Conservation (phyloP, 1,284 basidiomycete genomes). For the Moniliophthora roreri region DNA sequence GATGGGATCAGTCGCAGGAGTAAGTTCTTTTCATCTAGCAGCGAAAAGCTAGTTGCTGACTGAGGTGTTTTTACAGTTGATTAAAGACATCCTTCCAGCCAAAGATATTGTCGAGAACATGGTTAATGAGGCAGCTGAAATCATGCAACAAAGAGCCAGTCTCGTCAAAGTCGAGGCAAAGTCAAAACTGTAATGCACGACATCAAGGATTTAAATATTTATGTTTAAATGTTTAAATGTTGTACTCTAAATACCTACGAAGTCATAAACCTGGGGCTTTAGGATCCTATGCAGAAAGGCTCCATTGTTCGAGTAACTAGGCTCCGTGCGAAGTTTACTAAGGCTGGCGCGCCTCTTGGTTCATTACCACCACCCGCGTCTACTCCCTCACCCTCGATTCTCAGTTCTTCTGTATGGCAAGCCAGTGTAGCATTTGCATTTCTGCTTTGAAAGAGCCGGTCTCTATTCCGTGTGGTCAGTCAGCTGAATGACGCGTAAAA, state of each 20-base stretch:
- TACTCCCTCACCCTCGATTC: neutral
- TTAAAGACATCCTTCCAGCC: constrained; percentile 60
- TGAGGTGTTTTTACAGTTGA: constrained; percentile 30
- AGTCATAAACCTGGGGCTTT: too few species aligned
- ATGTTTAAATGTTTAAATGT: neutral
- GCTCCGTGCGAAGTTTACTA: too few species aligned
- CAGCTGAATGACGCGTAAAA: neutral
- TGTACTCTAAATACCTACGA: neutral
- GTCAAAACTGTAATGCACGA: constrained; percentile 18
- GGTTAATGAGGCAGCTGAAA: constrained; percentile 52
- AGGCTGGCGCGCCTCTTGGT: too few species aligned
- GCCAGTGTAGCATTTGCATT: constrained; percentile 15
- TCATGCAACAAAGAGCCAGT: constrained; percentile 37
- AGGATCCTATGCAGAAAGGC: too few species aligned
- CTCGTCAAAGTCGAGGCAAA: constrained; percentile 33
- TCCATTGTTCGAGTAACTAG: too few species aligned
- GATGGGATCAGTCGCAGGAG: constrained; percentile 20
- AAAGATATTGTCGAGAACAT: constrained; percentile 69
- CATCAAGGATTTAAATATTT: neutral
- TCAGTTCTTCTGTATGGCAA: constrained; percentile 6
- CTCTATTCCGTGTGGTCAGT: constrained; percentile 17
- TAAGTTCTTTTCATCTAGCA: neutral
- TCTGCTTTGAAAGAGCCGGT: constrained; percentile 13
- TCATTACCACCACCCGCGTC: too few species aligned
- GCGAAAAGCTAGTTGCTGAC: neutral